These are phyloP conservation scores for Rhizomucor pusillus DNA, from an alignment of 371 early-diverging fungal species.

Conservation along the genomic window DNA sequence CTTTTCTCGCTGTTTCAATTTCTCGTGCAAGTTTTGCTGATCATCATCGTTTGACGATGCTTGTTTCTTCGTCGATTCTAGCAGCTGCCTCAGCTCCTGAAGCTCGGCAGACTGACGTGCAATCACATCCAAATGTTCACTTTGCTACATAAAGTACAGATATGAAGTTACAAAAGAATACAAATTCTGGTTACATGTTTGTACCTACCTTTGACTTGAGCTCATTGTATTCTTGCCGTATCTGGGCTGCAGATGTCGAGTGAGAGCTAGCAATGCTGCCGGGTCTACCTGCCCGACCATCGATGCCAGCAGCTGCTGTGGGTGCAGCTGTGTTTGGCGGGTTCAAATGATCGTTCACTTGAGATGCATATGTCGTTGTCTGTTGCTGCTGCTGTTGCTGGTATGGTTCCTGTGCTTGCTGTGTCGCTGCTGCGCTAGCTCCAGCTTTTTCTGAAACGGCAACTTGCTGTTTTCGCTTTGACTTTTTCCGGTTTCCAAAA, in stretches of 20 bases:
- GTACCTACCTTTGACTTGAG: constrained; percentile 34
- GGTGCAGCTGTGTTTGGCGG: too few relatives aligned
- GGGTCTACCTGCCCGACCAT: background rate
- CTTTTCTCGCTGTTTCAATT: constrained; percentile 26
- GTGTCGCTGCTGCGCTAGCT: background rate
- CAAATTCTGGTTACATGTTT: background rate
- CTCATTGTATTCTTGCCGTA: constrained; percentile 41
- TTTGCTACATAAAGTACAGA: constrained; percentile 23
- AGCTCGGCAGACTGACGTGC: constrained; percentile 37
- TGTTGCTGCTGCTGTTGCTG: constrained; percentile 2
- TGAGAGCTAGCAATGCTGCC: constrained; percentile 5
- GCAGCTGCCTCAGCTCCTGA: constrained; percentile 27
- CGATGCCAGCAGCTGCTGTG: background rate
- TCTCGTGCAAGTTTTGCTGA: constrained; percentile 12
- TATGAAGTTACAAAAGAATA: too few relatives aligned
- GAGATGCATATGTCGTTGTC: background rate
- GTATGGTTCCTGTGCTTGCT: background rate
- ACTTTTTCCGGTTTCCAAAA: constrained; percentile 24
- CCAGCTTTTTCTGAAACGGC: background rate
- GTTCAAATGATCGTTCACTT: background rate
- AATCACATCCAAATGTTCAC: constrained; percentile 34
- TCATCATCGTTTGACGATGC: constrained; percentile 10
- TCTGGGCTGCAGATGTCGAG: constrained; percentile 21
- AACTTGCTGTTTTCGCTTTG: constrained; percentile 7
- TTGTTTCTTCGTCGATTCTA: constrained; percentile 6